Evolutionary conservation across 805 yeast species (phyloP), one percentile per base, ranked within the genome.

Genomic region (Crinitomyces ghanaensis): DNA sequence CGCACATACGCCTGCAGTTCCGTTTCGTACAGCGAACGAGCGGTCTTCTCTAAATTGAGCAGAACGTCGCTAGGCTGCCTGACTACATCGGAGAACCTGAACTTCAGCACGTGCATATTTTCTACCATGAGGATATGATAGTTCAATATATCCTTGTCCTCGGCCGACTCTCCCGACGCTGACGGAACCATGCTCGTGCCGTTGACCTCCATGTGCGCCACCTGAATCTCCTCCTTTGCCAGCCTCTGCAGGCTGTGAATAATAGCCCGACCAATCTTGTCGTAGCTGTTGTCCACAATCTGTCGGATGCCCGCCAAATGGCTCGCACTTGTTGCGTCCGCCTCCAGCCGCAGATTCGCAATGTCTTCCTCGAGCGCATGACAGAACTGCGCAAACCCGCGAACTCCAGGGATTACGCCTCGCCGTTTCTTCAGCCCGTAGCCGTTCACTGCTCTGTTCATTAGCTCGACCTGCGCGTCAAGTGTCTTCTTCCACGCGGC

Each of bases 401-500:
- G 57, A 4, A 69, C 65, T 32, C 63, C 57, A 2, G 62, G 61
- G 22, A 65, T 54, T 2, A 72, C 63, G 5, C 62, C 67, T 18
- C 56, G 56, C 4, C 59, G 49, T 36, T 58, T 59, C 37, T 57
- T 56, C 23, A 56, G 57, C n/a, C n/a, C n/a, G n/a, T n/a, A n/a
- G 14, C 46, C 59, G 34, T 49, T 44, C 5, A 47, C 50, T 25
- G 51, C 52, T 35, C 65, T 60, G 26, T 63, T 65, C 12, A 74
- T 60, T 11, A 48, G 41, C 19, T 62, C 56, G 4, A 69, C 54
- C 50, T 80, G 83, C n/a, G 56, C 57, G 12, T 67, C 69, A 16
- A 77, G 54, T 40, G 70, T 72, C 40, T 68, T 70, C 13, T 57
- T 56, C 93, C 93, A 83, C 12, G 62, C 59, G 22, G 54, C 55